phyloP scores from a whole-genome alignment of 2,329 filamentous ascomycete species.

The Diaporthe caulivora region DNA sequence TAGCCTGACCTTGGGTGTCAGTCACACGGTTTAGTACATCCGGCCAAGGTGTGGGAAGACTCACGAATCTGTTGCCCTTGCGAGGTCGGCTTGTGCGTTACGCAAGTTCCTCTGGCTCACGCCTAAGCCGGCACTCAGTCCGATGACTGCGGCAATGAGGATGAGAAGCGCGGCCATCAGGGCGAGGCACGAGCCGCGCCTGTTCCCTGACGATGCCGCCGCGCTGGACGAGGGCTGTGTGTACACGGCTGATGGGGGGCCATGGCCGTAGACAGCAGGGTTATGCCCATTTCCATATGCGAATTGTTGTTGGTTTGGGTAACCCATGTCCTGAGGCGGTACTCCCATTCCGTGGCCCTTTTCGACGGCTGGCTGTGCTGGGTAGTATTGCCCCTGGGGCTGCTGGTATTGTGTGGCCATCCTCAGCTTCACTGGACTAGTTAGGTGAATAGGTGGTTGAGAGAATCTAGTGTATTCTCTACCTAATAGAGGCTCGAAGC shows the following conservation, averaged over 20 bases:
- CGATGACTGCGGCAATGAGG: conserved; percentile 45
- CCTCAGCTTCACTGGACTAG: neutral
- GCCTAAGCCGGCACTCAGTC: conserved; percentile 47
- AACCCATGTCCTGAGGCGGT: conserved; percentile 18
- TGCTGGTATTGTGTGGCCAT: conserved; percentile 29
- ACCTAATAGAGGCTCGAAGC: neutral
- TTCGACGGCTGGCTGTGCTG: neutral
- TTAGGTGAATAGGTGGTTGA: neutral
- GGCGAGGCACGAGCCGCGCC: conserved; percentile 41
- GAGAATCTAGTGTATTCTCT: neutral
- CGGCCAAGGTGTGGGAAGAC: neutral
- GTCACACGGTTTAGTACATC: neutral
- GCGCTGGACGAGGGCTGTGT: conserved; percentile 18
- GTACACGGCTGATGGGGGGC: neutral
- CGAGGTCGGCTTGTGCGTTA: conserved; percentile 42
- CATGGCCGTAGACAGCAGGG: neutral
- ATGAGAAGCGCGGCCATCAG: conserved; percentile 40
- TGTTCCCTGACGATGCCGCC: conserved; percentile 39
- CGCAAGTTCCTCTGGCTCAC: conserved; percentile 45
- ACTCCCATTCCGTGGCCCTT: conserved; percentile 1
- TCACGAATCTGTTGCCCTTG: conserved; percentile 26
- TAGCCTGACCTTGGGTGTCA: neutral
- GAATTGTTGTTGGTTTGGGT: conserved; percentile 15
- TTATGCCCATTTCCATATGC: neutral
- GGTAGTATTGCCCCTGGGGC: conserved; percentile 22